Evolutionary conservation across 2,329 filamentous ascomycete genomes (phyloP).

Genomic region (Fusarium avenaceum): DNA sequence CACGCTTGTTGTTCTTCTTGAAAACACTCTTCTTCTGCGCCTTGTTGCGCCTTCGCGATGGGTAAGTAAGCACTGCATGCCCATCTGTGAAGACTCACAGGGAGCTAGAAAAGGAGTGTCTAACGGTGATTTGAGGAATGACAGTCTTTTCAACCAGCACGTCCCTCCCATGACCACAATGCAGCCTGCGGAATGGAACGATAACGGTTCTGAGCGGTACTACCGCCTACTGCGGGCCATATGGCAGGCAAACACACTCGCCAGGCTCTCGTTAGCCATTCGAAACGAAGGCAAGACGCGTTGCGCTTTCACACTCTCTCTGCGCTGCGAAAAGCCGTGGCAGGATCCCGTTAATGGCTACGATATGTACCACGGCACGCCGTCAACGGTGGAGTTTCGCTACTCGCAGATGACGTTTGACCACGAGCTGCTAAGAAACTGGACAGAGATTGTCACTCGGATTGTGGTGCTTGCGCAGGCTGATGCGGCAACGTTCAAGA

Average conservation of each 20-base stretch:
- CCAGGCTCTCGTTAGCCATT: not conserved
- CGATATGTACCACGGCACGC: constrained; percentile 8
- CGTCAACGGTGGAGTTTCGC: constrained; percentile 45
- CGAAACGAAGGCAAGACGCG: fast-evolving
- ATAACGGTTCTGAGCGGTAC: not conserved
- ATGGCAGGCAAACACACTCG: constrained; percentile 20
- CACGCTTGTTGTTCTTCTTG: constrained; percentile 41
- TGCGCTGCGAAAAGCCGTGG: not conserved
- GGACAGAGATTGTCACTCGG: constrained; percentile 36
- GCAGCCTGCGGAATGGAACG: constrained; percentile 22
- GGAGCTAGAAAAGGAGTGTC: not conserved
- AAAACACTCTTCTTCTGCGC: constrained; percentile 30
- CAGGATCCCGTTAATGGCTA: fast-evolving
- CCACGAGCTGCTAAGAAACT: constrained; percentile 36
- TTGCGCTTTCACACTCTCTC: constrained; percentile 12
- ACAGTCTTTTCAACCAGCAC: not conserved
- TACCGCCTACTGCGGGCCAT: constrained; percentile 17
- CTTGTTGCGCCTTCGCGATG: constrained; percentile 15
- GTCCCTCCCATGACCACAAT: not conserved
- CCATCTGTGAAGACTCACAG: constrained; percentile 1
- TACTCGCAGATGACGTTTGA: constrained; percentile 50
- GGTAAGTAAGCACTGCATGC: not conserved
- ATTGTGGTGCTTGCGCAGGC: constrained; percentile 36
- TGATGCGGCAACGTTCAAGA: constrained; percentile 8
- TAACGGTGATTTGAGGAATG: not conserved